Evolutionary conservation across 257 asterid genomes (phyloP).

Genomic region (Scutellaria minor): DNA sequence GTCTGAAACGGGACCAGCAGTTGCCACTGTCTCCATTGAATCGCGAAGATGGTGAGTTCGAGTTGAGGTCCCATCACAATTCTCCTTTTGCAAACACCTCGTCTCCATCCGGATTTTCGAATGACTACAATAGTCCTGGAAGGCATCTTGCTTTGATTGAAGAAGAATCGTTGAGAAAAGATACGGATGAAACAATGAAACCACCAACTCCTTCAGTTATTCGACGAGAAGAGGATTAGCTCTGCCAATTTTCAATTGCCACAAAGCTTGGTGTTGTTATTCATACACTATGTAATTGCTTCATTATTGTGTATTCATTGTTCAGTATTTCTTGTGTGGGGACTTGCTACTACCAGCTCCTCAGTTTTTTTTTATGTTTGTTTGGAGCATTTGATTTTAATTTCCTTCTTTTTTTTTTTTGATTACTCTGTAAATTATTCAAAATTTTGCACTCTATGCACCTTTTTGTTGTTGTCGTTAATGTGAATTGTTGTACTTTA

Average conservation of each 20-base stretch:
- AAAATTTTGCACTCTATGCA: too few species aligned
- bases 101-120: slow-evolving; percentile 38
- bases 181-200: slow-evolving; percentile 49
- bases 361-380: neutral
- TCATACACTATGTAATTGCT: slow-evolving; percentile 25
- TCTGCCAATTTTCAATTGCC: slow-evolving; percentile 29
- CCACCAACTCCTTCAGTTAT: slow-evolving; percentile 55
- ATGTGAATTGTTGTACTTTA: too few species aligned
- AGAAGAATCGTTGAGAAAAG: slow-evolving; percentile 42
- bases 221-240: slow-evolving; percentile 48
- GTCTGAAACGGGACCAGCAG: slow-evolving; percentile 40
- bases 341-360: neutral
- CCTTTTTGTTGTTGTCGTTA: too few species aligned
- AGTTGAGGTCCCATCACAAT: slow-evolving; percentile 33
- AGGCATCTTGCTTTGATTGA: slow-evolving; percentile 44
- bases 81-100: slow-evolving; percentile 22
- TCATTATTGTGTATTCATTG: slow-evolving; percentile 23
- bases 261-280: neutral
- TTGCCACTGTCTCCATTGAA: slow-evolving; percentile 53
- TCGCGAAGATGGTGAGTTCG: slow-evolving; percentile 62
- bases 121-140: slow-evolving; percentile 46
- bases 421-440: too few species aligned
- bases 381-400: neutral
- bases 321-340: neutral
- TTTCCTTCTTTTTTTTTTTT: too few species aligned